phyloP scores from a whole-genome alignment of 192 early-diverging fungal genomes.

The Coemansia sp. region DNA sequence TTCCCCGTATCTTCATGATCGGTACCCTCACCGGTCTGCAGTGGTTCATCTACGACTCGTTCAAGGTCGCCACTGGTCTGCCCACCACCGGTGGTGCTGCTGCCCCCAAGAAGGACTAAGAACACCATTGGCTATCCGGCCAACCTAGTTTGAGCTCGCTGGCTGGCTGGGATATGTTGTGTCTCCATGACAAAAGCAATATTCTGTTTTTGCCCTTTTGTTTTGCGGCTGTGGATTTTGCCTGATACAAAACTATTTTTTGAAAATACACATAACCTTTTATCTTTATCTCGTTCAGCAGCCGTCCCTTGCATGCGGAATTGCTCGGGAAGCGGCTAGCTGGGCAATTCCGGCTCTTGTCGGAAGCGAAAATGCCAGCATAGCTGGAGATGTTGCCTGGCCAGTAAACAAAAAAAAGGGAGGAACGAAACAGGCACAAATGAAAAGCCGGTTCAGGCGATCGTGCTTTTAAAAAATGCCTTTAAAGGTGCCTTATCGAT shows the following conservation, averaged over 20 bases:
- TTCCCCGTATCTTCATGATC: slow-evolving; percentile 87
- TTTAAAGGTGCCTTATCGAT: background rate
- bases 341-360: background rate
- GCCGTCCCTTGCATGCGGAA: background rate
- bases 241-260: background rate
- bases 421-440: too few relatives aligned
- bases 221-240: too few relatives aligned
- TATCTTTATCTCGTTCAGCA: background rate
- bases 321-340: background rate
- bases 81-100: slow-evolving; percentile 63
- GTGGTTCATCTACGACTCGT: slow-evolving; percentile 82
- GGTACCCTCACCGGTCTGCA: slow-evolving; percentile 85
- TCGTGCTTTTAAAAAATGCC: too few relatives aligned
- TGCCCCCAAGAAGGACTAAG: slow-evolving; percentile 52
- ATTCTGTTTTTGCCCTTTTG: background rate
- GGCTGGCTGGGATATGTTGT: too few relatives aligned
- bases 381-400: too few relatives aligned
- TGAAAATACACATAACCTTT: background rate
- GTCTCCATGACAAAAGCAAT: background rate
- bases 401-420: too few relatives aligned
- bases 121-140: background rate
- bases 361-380: background rate
- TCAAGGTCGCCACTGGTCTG: slow-evolving; percentile 69
- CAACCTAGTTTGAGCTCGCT: background rate
- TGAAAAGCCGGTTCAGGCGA: too few relatives aligned